These are phyloP conservation scores for Eutrema salsugineum DNA, from an alignment of 441 rosid species.

Conservation along the genomic window DNA sequence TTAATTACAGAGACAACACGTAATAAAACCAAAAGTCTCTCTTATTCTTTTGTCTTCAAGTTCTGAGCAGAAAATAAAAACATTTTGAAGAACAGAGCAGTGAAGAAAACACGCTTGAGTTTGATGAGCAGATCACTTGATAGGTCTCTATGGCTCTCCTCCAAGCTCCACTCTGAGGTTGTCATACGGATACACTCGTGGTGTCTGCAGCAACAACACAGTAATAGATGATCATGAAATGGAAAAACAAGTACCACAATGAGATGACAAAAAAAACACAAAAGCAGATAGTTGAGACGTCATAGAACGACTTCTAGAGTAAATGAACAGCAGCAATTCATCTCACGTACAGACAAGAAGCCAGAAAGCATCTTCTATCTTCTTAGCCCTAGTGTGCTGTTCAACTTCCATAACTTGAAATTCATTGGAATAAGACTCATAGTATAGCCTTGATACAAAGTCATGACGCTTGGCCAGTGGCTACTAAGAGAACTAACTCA, in stretches of 20 bases:
- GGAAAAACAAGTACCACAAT: background rate
- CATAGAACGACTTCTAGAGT: background rate
- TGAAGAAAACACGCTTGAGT: slow-evolving; percentile 1
- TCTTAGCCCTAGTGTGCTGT: background rate
- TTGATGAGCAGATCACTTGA: background rate
- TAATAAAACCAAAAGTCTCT: background rate
- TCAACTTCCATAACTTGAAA: background rate
- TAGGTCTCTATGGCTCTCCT: slow-evolving; percentile 62
- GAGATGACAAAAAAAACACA: background rate
- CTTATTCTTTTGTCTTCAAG: slow-evolving; percentile 25
- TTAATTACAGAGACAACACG: slow-evolving; percentile 25
- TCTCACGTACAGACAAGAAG: slow-evolving; percentile 8
- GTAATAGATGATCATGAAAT: background rate
- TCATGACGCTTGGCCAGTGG: background rate
- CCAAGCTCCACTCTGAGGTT: slow-evolving; percentile 96
- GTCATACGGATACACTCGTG: slow-evolving; percentile 90
- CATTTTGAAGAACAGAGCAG: slow-evolving; percentile 14
- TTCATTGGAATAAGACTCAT: background rate
- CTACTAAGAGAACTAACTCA: background rate
- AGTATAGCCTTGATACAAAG: background rate
- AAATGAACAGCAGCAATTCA: background rate
- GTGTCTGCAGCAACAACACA: slow-evolving; percentile 50
- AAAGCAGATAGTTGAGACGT: background rate
- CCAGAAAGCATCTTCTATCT: background rate
- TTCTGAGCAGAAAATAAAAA: background rate